These are phyloP conservation scores for Candida dubliniensis DNA, from an alignment of 1,139 yeast species.

Conservation along the genomic window DNA sequence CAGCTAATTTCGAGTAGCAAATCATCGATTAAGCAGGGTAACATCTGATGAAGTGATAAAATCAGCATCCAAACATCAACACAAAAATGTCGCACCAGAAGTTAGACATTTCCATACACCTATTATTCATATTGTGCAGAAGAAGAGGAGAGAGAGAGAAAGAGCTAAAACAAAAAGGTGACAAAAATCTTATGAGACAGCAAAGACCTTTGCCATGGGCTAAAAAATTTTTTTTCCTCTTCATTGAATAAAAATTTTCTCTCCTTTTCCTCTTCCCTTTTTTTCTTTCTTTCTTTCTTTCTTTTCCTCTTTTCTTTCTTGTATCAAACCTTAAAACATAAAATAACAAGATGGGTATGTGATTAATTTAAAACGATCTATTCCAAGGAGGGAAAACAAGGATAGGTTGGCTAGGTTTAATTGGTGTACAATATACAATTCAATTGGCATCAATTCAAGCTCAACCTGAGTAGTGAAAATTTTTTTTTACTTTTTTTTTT, in stretches of 20 bases:
- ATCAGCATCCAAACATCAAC: no score
- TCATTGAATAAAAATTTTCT: slow-evolving; percentile 9
- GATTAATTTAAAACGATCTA: neutral
- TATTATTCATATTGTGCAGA: no score
- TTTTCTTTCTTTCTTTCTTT: slow-evolving; percentile 6
- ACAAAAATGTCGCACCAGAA: no score
- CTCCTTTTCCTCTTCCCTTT: slow-evolving; percentile 2
- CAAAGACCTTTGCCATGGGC: neutral
- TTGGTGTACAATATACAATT: neutral
- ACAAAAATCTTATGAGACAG: no score
- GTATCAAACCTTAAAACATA: slow-evolving; percentile 15
- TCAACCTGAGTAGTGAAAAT: neutral
- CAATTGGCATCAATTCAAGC: neutral
- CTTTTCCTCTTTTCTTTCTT: slow-evolving; percentile 15
- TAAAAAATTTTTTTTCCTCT: neutral
- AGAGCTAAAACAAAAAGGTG: no score
- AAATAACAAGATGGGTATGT: slow-evolving; percentile 43
- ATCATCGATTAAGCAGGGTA: no score
- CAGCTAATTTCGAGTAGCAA: no score
- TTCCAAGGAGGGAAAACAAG: neutral
- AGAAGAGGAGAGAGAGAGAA: no score
- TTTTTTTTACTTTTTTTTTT: neutral
- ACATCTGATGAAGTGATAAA: no score
- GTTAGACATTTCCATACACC: no score
- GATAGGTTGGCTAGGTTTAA: neutral